Evolutionary conservation across 331 rosid genomes (phyloP).

Genomic region (Quercus lobata): DNA sequence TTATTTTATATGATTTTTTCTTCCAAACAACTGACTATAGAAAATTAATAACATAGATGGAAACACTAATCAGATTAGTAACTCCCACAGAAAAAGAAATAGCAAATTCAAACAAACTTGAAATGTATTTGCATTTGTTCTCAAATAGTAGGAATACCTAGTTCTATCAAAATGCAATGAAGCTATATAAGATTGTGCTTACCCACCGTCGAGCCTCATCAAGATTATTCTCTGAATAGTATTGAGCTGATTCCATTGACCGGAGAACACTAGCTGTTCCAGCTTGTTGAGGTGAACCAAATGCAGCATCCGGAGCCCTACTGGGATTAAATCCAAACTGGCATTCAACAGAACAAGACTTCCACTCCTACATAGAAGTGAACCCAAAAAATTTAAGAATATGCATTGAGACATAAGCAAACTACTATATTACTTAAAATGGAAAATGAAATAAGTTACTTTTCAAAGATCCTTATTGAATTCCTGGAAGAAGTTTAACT

Average conservation of each 20-base stretch:
- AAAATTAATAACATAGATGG: no score
- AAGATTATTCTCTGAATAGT: conserved; percentile 68
- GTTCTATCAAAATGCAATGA: conserved; percentile 22
- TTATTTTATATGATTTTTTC: no score
- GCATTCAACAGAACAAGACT: conserved; percentile 72
- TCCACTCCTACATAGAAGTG: conserved; percentile 53
- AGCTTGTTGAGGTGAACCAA: conserved; percentile 45
- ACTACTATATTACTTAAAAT: not conserved
- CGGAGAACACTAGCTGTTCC: conserved; percentile 62
- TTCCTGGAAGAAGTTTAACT: not conserved
- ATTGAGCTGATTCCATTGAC: conserved; percentile 90
- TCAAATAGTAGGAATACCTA: not conserved
- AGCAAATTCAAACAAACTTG: not conserved
- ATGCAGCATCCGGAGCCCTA: conserved; percentile 58
- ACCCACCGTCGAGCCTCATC: conserved; percentile 97
- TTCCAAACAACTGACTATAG: no score
- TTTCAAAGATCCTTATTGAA: not conserved
- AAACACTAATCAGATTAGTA: not conserved
- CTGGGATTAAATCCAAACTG: conserved; percentile 48
- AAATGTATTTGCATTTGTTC: not conserved
- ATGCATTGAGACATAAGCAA: not conserved
- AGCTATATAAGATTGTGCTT: conserved; percentile 60
- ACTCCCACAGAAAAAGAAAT: not conserved
- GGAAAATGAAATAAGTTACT: not conserved
- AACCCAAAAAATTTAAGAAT: not conserved